Conservation (phyloP, 1,284 basidiomycete genomes). For the Microbotryum lychnidis-dioicae region DNA sequence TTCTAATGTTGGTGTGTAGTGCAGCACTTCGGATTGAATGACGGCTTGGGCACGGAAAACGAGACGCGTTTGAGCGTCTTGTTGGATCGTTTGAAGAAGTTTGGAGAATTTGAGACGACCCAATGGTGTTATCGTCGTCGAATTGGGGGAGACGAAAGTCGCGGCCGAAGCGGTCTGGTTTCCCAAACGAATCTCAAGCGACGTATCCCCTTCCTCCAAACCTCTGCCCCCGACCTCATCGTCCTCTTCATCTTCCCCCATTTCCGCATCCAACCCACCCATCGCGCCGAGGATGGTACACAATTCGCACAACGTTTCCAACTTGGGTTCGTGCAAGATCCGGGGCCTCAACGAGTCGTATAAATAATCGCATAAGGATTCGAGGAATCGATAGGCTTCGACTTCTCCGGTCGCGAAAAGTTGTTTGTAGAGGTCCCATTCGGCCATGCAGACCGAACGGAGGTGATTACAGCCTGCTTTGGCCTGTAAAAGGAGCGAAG, state of each 20-base stretch:
- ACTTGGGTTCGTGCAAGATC: conserved; percentile 78
- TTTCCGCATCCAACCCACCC: conserved; percentile 73
- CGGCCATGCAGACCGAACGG: conserved; percentile 77
- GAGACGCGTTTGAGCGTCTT: conserved; percentile 84
- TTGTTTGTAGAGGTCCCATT: conserved; percentile 70
- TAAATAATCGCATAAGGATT: conserved; percentile 79
- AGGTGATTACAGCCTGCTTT: conserved; percentile 80
- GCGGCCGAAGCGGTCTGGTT: too few relatives aligned
- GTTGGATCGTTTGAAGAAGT: conserved; percentile 75
- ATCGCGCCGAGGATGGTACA: conserved; percentile 87
- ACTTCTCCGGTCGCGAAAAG: conserved; percentile 81
- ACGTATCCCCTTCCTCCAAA: too few relatives aligned
- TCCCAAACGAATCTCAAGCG: too few relatives aligned
- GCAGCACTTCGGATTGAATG: conserved; percentile 74
- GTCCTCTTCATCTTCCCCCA: conserved; percentile 41
- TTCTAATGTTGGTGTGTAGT: conserved; percentile 63
- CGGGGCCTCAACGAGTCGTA: conserved; percentile 88
- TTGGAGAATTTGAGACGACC: conserved; percentile 27
- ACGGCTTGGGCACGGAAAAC: conserved; percentile 90
- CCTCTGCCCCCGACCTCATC: conserved; percentile 37
- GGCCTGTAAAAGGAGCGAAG: conserved; percentile 48
- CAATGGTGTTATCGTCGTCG: background rate
- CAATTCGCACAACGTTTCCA: conserved; percentile 79
- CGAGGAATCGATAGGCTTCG: conserved; percentile 73
- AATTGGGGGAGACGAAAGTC: background rate